phyloP scores from a whole-genome alignment of 2,329 filamentous ascomycete genomes.

The Salinomyces thailandicus region DNA sequence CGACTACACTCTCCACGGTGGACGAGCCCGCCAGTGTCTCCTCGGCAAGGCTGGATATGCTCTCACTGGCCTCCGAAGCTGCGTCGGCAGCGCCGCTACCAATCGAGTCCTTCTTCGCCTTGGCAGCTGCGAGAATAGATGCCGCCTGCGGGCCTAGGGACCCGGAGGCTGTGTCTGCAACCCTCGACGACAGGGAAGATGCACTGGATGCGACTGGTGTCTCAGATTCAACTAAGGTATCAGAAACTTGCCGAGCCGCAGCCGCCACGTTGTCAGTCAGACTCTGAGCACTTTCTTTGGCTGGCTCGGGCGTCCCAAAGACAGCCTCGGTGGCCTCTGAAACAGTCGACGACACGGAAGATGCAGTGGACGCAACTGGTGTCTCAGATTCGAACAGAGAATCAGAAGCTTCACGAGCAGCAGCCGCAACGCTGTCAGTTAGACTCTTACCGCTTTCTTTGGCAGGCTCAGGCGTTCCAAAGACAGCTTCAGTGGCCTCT shows the following conservation, averaged over 20 bases:
- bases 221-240: constrained; percentile 14
- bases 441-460: constrained; percentile 6
- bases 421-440: not conserved
- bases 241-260: constrained; percentile 13
- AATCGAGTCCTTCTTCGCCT: constrained; percentile 21
- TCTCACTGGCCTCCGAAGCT: constrained; percentile 9
- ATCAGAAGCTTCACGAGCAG: not conserved
- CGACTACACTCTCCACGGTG: constrained; percentile 7
- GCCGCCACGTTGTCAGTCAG: constrained; percentile 24
- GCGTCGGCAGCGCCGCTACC: constrained; percentile 8
- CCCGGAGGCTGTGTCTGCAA: constrained; percentile 1
- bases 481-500: constrained; percentile 26
- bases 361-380: not conserved
- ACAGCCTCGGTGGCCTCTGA: constrained; percentile 1
- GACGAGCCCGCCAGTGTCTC: constrained; percentile 16
- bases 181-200: constrained; percentile 19
- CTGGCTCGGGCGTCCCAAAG: constrained; percentile 1
- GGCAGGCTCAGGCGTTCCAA: constrained; percentile 22
- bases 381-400: not conserved
- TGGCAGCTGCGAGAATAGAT: constrained; percentile 26
- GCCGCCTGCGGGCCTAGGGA: constrained; percentile 20
- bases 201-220: constrained; percentile 15
- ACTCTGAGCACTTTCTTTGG: not conserved
- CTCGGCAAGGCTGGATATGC: constrained; percentile 18
- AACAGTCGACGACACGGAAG: not conserved